Conservation (phyloP, 768 basidiomycete genomes). For the Lactifluus pinguis region DNA sequence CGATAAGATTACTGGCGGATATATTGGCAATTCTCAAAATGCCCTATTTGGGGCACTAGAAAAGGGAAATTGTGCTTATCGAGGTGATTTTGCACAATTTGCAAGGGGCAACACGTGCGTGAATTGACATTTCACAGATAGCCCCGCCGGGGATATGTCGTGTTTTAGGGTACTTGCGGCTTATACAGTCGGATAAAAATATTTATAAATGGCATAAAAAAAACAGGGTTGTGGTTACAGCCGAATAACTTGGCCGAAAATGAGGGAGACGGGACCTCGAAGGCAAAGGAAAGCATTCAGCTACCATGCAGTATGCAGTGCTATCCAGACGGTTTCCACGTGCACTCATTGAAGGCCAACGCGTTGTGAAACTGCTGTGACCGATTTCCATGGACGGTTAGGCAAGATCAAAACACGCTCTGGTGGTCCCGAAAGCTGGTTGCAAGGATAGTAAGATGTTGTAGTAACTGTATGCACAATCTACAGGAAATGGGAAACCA, state of each 20-base stretch:
- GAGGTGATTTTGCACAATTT: too few relatives aligned
- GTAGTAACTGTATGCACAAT: not conserved
- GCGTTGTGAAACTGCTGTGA: not conserved
- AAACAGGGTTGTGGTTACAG: not conserved
- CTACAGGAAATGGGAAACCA: not conserved
- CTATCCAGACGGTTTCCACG: slow-evolving; percentile 5
- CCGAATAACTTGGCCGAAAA: not conserved
- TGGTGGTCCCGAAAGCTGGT: not conserved
- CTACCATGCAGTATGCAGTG: slow-evolving; percentile 1
- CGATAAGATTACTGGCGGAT: too few relatives aligned
- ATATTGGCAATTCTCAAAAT: too few relatives aligned
- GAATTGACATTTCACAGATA: too few relatives aligned
- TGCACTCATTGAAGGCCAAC: not conserved
- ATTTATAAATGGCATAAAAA: not conserved
- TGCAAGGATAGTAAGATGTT: not conserved
- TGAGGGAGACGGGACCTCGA: not conserved
- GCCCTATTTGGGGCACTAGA: too few relatives aligned
- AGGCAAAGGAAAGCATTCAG: not conserved
- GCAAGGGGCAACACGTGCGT: too few relatives aligned
- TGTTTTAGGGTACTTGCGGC: too few relatives aligned
- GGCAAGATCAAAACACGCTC: not conserved
- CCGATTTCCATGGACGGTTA: not conserved
- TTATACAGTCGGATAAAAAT: too few relatives aligned
- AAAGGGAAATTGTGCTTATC: too few relatives aligned
- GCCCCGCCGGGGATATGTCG: too few relatives aligned